Evolutionary conservation across 192 early-diverging fungal species (phyloP).

Genomic region (Coemansia sp.): DNA sequence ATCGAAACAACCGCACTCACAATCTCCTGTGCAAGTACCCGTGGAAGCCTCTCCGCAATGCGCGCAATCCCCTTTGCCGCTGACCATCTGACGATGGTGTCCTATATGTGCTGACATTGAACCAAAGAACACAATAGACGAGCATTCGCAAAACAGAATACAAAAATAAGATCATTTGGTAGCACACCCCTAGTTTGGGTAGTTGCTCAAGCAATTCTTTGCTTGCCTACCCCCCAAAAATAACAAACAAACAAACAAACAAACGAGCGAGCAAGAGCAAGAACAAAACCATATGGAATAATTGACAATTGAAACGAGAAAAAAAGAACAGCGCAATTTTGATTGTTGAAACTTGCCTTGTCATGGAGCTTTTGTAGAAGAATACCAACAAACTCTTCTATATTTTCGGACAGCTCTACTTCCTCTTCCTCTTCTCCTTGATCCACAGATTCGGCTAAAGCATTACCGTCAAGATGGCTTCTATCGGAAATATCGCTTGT

Average conservation of each 20-base stretch:
- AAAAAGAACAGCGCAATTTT: neutral
- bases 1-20: conserved; percentile 74
- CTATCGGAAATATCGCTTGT: neutral
- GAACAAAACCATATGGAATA: no score
- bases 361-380: conserved; percentile 83
- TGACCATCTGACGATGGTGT: conserved; percentile 96
- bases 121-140: neutral
- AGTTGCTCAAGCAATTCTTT: conserved; percentile 48
- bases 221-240: neutral
- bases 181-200: no score
- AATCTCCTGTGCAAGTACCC: conserved; percentile 80
- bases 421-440: conserved; percentile 58
- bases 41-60: conserved; percentile 76
- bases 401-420: conserved; percentile 75
- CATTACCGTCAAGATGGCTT: conserved; percentile 8
- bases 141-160: neutral
- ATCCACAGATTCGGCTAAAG: conserved; percentile 32
- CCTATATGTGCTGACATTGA: conserved; percentile 24
- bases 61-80: conserved; percentile 95
- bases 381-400: conserved; percentile 81
- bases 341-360: conserved; percentile 55
- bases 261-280: no score
- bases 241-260: no score
- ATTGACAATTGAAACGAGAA: neutral
- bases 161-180: neutral